Percentiles rank a stretch among this genome's conserved stretches.
Evolutionary conservation across 1,284 basidiomycete species (phyloP).

Genomic region (Pascua sp.): DNA sequence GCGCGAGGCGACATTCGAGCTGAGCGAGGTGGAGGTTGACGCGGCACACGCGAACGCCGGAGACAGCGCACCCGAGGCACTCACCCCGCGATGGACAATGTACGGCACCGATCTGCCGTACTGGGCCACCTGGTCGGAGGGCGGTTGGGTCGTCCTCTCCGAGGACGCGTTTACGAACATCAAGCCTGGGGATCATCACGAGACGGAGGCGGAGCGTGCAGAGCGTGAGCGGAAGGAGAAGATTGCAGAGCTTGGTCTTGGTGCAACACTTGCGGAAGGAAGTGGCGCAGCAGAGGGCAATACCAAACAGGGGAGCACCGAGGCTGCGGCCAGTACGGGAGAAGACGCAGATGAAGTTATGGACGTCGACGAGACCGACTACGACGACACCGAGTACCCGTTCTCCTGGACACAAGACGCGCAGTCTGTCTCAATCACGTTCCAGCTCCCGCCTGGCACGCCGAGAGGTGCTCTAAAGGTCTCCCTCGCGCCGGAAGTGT

Average conservation of each 20-base stretch:
- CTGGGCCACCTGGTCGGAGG: conserved; percentile 27
- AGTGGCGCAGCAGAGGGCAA: neutral
- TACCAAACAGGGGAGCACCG: neutral
- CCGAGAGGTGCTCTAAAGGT: conserved; percentile 64
- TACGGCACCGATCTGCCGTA: conserved; percentile 69
- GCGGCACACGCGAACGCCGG: conserved; percentile 12
- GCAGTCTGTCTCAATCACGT: conserved; percentile 74
- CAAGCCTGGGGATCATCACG: neutral
- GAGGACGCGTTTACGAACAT: conserved; percentile 22
- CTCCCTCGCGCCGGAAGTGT: conserved; percentile 60
- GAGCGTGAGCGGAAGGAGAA: conserved; percentile 15
- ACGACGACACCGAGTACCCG: conserved; percentile 51
- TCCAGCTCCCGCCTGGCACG: conserved; percentile 71
- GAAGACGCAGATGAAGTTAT: conserved; percentile 1
- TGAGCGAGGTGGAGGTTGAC: conserved; percentile 35
- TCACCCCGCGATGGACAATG: conserved; percentile 60
- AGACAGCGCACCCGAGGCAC: conserved; percentile 47
- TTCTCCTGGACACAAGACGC: conserved; percentile 89
- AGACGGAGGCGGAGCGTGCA: conserved; percentile 17
- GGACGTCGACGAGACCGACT: conserved; percentile 10
- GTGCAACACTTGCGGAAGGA: conserved; percentile 17
- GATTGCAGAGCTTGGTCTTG: conserved; percentile 32
- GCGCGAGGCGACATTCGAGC: conserved; percentile 28
- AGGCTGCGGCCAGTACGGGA: conserved; percentile 1
- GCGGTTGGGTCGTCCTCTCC: conserved; percentile 37